Percentiles rank a stretch among this genome's conserved stretches.
Conservation (phyloP, 1,139 yeast species). For the Debaryomyces subglobosus region DNA sequence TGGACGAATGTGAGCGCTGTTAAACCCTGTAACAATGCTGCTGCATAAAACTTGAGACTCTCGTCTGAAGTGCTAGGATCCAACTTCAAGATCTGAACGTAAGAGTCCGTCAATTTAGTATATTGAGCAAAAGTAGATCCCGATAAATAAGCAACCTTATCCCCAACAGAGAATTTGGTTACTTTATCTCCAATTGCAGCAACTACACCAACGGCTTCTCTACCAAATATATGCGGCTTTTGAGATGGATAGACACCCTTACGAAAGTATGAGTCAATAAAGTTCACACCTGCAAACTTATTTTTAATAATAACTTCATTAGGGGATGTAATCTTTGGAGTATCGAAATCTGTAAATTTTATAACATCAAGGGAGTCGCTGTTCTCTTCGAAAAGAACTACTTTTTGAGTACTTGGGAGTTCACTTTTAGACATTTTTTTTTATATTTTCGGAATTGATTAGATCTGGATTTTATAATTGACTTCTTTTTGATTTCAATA, state of each 20-base stretch:
- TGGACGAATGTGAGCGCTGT: slow-evolving; percentile 74
- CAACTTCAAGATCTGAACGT: slow-evolving; percentile 47
- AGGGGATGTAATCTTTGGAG: slow-evolving; percentile 56
- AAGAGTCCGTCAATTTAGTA: slow-evolving; percentile 46
- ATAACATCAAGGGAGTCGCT: slow-evolving; percentile 47
- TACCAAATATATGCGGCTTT: slow-evolving; percentile 70
- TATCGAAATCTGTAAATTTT: slow-evolving; percentile 53
- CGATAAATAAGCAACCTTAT: slow-evolving; percentile 63
- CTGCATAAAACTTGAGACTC: slow-evolving; percentile 56
- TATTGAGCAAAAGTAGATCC: slow-evolving; percentile 70
- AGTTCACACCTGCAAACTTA: slow-evolving; percentile 76
- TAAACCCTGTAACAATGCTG: slow-evolving; percentile 67
- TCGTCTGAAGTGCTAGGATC: slow-evolving; percentile 51
- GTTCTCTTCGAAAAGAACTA: slow-evolving; percentile 50
- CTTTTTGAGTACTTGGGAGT: slow-evolving; percentile 48
- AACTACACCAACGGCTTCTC: slow-evolving; percentile 81
- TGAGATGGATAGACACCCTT: slow-evolving; percentile 66
- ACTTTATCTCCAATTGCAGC: slow-evolving; percentile 70
- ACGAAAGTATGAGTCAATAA: slow-evolving; percentile 82
- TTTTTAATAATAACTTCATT: slow-evolving; percentile 70
- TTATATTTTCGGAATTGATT: background rate
- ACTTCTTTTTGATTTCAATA: background rate
- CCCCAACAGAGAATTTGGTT: slow-evolving; percentile 63
- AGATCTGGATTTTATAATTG: background rate
- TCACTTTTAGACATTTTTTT: slow-evolving; percentile 2